Evolutionary conservation across 371 early-diverging fungal species (phyloP).

Genomic region (Mortierella sp.): DNA sequence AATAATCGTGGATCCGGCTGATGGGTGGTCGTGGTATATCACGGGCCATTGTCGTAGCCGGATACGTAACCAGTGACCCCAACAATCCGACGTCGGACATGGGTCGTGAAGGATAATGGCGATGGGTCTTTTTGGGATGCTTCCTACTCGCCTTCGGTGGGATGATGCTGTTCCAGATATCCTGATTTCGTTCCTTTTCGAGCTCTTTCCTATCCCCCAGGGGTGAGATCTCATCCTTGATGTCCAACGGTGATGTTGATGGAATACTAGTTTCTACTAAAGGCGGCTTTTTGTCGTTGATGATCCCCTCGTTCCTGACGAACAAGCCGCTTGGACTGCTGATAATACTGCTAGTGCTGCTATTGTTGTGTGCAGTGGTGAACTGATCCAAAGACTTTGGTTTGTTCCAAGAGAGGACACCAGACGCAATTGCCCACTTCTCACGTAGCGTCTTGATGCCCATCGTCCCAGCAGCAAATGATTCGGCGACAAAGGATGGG

Average conservation of each 20-base stretch:
- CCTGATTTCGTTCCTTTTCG: conserved; percentile 14
- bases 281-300: conserved; percentile 49
- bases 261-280: conserved; percentile 37
- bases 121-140: background rate
- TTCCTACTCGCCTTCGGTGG: conserved; percentile 16
- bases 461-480: conserved; percentile 37
- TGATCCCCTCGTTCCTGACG: conserved; percentile 38
- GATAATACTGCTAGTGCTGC: conserved; percentile 18
- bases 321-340: conserved; percentile 45
- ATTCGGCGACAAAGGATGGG: conserved; percentile 44
- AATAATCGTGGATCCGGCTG: conserved; percentile 37
- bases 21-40: conserved; percentile 50
- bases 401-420: conserved; percentile 41
- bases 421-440: conserved; percentile 48
- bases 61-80: conserved; percentile 22
- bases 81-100: conserved; percentile 36
- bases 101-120: conserved; percentile 26
- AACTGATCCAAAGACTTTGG: conserved; percentile 4
- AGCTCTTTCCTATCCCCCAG: background rate
- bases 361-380: conserved; percentile 12
- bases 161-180: conserved; percentile 21
- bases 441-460: conserved; percentile 47
- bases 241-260: too few relatives aligned
- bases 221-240: conserved; percentile 14
- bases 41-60: conserved; percentile 31